Conservation (phyloP, 2,329 filamentous ascomycete genomes). For the Fusarium musae region DNA sequence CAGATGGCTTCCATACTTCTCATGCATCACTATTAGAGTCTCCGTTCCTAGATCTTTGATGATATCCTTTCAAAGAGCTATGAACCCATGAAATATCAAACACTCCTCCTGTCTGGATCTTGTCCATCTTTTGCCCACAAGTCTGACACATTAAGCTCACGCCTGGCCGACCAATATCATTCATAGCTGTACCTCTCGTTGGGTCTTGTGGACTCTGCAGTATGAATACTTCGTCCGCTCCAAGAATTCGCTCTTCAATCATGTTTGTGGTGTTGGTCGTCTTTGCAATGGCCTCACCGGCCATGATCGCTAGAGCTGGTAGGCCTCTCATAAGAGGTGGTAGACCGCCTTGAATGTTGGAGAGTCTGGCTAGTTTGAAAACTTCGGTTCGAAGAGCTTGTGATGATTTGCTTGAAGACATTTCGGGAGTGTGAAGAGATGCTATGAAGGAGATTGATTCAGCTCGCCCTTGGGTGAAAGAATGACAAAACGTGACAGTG, state of each 20-base stretch:
- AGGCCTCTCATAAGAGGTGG: slow-evolving; percentile 33
- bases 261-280: slow-evolving; percentile 15
- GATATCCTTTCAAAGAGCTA: fast-evolving
- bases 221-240: slow-evolving; percentile 15
- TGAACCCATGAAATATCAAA: neutral
- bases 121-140: neutral
- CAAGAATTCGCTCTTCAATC: slow-evolving; percentile 33
- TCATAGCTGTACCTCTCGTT: fast-evolving
- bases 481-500: fast-evolving
- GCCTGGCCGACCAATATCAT: neutral
- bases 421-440: neutral
- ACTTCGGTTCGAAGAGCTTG: slow-evolving; percentile 24
- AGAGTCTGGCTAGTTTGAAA: slow-evolving; percentile 30
- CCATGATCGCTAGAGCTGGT: slow-evolving; percentile 30
- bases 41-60: fast-evolving
- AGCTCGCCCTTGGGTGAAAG: fast-evolving
- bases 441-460: neutral
- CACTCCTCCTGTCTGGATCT: fast-evolving
- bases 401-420: slow-evolving; percentile 11
- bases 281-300: slow-evolving; percentile 30
- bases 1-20: fast-evolving
- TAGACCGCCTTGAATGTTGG: slow-evolving; percentile 34
- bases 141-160: slow-evolving; percentile 12
- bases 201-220: neutral
- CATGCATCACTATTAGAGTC: fast-evolving